Conservation (phyloP, 78 protist species). For the Bigelowiella natans region DNA sequence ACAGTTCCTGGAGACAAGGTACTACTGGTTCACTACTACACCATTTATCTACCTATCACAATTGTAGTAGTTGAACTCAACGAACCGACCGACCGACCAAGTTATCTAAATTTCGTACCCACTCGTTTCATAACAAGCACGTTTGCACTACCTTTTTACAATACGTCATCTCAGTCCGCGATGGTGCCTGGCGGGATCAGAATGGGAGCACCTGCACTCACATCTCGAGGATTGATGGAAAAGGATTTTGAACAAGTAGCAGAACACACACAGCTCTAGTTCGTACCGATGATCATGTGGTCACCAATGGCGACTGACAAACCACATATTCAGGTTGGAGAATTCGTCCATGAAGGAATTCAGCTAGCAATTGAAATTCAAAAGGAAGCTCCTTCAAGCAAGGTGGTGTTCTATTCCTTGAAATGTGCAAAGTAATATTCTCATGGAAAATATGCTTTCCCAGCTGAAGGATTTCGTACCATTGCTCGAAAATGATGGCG, state of each 20-base stretch:
- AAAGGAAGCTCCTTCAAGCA: not conserved
- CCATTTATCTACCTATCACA: too few species aligned
- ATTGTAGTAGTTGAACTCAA: too few species aligned
- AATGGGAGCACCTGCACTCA: conserved; percentile 31
- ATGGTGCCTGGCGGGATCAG: conserved; percentile 21
- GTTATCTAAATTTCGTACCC: not conserved
- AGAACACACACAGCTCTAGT: not conserved
- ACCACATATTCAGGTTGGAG: not conserved
- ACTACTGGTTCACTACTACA: too few species aligned
- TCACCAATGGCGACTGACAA: too few species aligned
- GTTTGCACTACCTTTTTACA: not conserved
- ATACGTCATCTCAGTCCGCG: not conserved
- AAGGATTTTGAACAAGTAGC: not conserved
- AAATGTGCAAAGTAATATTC: not conserved
- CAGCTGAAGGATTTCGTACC: not conserved
- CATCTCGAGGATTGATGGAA: conserved; percentile 14
- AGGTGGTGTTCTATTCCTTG: not conserved
- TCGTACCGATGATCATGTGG: not conserved
- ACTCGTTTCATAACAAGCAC: not conserved
- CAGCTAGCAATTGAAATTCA: conserved; percentile 2
- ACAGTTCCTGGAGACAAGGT: conserved; percentile 68
- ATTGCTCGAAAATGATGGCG: not conserved
- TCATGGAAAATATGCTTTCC: not conserved
- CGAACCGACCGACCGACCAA: too few species aligned
- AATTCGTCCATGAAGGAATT: not conserved